phyloP scores from a whole-genome alignment of 2,329 filamentous ascomycete genomes.

The Ploettnerulaceae sp. region DNA sequence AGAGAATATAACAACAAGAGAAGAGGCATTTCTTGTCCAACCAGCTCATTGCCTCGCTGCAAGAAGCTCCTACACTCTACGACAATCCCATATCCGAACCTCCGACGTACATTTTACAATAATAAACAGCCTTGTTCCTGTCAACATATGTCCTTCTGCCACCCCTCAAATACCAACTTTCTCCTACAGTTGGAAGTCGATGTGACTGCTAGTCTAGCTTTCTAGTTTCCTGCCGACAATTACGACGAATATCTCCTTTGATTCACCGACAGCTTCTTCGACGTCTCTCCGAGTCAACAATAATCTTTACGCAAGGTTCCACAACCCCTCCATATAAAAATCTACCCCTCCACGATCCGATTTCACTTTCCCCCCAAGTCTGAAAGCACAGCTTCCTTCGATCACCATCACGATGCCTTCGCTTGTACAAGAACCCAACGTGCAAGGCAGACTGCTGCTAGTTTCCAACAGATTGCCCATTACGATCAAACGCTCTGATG shows the following conservation, averaged over 20 bases:
- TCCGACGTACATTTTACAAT: neutral
- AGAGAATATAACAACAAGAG: too few relatives aligned
- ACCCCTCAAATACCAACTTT: neutral
- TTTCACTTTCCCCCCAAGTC: neutral
- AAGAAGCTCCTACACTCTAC: too few relatives aligned
- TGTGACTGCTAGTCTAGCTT: conserved; percentile 21
- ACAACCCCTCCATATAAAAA: too few relatives aligned
- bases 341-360: neutral
- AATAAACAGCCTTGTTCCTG: neutral
- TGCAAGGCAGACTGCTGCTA: conserved; percentile 58
- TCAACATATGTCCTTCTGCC: neutral
- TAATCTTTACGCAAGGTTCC: too few relatives aligned
- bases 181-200: neutral
- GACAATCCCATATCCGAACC: too few relatives aligned
- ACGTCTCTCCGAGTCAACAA: conserved; percentile 5
- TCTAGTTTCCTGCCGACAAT: conserved; percentile 4
- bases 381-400: neutral
- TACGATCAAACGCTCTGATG: conserved; percentile 71
- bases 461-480: conserved; percentile 94
- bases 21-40: too few relatives aligned
- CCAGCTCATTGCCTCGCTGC: too few relatives aligned
- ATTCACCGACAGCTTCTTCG: neutral
- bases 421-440: conserved; percentile 22
- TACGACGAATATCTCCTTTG: neutral
- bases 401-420: conserved; percentile 25